Conservation (phyloP, 768 basidiomycete species). For the Mycena galericulata region DNA sequence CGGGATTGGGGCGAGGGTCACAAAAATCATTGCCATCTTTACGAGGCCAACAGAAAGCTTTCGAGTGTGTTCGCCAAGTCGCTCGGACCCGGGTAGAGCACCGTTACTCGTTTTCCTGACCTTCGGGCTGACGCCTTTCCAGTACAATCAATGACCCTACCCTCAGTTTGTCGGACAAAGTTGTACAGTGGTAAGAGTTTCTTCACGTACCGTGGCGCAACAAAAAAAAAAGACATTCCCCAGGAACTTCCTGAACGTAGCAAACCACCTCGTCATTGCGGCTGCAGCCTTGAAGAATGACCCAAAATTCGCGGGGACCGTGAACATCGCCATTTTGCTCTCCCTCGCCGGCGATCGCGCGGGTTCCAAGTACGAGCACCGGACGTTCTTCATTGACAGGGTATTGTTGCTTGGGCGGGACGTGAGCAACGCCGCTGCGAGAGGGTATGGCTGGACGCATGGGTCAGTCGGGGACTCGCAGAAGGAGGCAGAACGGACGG, state of each 20-base stretch:
- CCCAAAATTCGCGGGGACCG: not conserved
- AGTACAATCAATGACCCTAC: not conserved
- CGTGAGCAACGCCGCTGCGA: not conserved
- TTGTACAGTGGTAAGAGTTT: not conserved
- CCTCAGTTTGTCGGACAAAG: not conserved
- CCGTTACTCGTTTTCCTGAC: not conserved
- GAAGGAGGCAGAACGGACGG: not conserved
- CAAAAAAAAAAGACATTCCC: not conserved
- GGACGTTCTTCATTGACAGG: slow-evolving; percentile 3
- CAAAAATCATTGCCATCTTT: slow-evolving; percentile 12
- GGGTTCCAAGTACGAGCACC: slow-evolving; percentile 7
- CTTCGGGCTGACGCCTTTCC: too few species aligned
- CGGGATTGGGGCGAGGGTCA: not conserved
- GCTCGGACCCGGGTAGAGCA: not conserved
- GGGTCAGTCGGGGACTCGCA: not conserved
- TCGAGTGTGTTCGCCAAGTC: not conserved
- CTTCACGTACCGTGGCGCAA: not conserved
- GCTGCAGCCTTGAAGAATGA: slow-evolving; percentile 4
- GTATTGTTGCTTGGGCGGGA: not conserved
- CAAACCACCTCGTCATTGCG: not conserved
- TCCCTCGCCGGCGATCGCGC: not conserved
- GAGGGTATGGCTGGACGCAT: not conserved
- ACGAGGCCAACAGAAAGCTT: slow-evolving; percentile 11
- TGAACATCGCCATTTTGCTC: not conserved
- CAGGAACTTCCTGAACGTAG: slow-evolving; percentile 7